Conservation (phyloP, 768 basidiomycete genomes). For the Mycena polygramma region DNA sequence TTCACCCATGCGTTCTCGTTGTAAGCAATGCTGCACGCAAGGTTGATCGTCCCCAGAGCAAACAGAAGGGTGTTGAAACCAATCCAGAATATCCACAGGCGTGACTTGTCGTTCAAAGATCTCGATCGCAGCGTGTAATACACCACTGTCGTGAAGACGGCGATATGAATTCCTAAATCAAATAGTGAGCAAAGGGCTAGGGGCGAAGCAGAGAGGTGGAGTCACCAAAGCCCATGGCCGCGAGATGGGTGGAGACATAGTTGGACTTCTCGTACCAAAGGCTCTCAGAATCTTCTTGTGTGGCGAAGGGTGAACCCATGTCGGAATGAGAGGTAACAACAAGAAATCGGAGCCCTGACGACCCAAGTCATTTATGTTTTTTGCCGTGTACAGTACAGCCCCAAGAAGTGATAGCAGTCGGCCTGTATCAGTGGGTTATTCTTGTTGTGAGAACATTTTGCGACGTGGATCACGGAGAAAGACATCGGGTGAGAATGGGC, state of each 20-base stretch:
- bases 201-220: not conserved
- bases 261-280: constrained; percentile 31
- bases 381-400: too few species aligned
- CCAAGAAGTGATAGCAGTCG: too few species aligned
- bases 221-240: constrained; percentile 22
- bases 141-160: constrained; percentile 20
- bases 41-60: constrained; percentile 33
- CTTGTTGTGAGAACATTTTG: too few species aligned
- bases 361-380: too few species aligned
- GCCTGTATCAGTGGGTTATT: too few species aligned
- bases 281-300: constrained; percentile 22
- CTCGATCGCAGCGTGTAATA: constrained; percentile 17
- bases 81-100: constrained; percentile 30
- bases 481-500: too few species aligned
- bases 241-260: constrained; percentile 28
- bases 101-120: not conserved
- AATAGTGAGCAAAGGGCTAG: not conserved
- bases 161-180: constrained; percentile 18
- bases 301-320: constrained; percentile 30
- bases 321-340: not conserved
- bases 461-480: too few species aligned
- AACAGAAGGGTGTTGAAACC: constrained; percentile 26
- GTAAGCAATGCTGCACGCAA: constrained; percentile 31
- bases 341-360: not conserved
- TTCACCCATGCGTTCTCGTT: constrained; percentile 37